Percentiles rank a stretch among this genome's conserved stretches.
Conservation (phyloP, 768 basidiomycete species). For the Holtermannia corniformis region DNA sequence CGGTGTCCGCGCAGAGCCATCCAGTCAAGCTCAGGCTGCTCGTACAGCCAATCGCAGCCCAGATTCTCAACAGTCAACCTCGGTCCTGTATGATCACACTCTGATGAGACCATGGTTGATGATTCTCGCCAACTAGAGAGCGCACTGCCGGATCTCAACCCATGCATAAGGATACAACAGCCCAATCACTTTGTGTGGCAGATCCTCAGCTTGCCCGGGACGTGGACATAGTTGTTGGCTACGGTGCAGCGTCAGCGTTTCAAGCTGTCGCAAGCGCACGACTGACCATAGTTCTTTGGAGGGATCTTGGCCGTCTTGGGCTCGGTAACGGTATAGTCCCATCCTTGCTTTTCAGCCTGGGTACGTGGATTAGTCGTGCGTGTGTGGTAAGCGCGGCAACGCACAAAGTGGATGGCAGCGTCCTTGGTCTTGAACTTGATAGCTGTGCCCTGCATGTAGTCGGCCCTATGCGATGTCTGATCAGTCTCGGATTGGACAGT, state of each 20-base stretch:
- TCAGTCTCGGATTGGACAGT: background rate
- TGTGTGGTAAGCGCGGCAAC: constrained; percentile 1
- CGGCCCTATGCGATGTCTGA: constrained; percentile 51
- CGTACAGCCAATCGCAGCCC: too few relatives aligned
- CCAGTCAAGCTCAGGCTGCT: too few relatives aligned
- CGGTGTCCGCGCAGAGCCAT: too few relatives aligned
- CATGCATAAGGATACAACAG: background rate
- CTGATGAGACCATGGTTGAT: too few relatives aligned
- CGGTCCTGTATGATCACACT: too few relatives aligned
- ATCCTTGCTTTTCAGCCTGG: constrained; percentile 87
- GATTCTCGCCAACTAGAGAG: too few relatives aligned
- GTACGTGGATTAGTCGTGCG: background rate
- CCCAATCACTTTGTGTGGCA: constrained; percentile 74
- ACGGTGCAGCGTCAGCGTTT: constrained; percentile 65
- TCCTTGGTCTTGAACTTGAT: constrained; percentile 75
- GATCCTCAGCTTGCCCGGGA: constrained; percentile 64
- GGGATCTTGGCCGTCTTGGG: constrained; percentile 38
- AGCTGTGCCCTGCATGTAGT: constrained; percentile 89
- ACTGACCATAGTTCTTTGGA: constrained; percentile 42
- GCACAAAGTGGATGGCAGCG: constrained; percentile 74
- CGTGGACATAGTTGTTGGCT: constrained; percentile 88
- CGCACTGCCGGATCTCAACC: too few relatives aligned
- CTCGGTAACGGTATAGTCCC: constrained; percentile 83
- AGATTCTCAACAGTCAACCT: too few relatives aligned
- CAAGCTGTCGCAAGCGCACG: constrained; percentile 34